phyloP scores from a whole-genome alignment of 192 early-diverging fungal species.

The Anaeromyces robustus region DNA sequence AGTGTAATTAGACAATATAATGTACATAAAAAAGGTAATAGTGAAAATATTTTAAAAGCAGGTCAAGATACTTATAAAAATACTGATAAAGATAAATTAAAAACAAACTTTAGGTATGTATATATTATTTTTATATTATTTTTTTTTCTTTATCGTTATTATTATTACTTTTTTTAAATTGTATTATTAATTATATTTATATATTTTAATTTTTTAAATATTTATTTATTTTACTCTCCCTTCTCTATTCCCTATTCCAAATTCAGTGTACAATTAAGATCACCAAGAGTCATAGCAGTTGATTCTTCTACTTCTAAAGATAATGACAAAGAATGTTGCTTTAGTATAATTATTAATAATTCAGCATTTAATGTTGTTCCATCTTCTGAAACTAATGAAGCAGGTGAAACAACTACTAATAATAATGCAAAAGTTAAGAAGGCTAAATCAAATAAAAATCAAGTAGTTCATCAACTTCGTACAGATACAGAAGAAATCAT shows the following conservation, averaged over 20 bases:
- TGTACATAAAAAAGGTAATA: not conserved
- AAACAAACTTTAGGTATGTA: not conserved
- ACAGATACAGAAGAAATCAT: not conserved
- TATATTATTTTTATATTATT: not conserved
- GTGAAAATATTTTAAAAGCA: not conserved
- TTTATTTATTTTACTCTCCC: too few relatives aligned
- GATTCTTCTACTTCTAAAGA: not conserved
- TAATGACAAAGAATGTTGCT: not conserved
- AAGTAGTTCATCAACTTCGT: not conserved
- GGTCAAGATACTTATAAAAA: not conserved
- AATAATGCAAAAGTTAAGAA: not conserved
- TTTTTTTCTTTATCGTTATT: not conserved
- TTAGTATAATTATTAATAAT: not conserved
- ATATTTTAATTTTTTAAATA: too few relatives aligned
- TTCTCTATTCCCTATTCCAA: too few relatives aligned
- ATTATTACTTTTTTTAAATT: too few relatives aligned
- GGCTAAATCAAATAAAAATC: not conserved
- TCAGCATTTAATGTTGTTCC: not conserved
- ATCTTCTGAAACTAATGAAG: not conserved
- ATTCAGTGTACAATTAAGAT: not conserved
- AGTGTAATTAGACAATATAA: not conserved
- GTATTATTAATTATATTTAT: too few relatives aligned
- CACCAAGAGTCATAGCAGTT: not conserved
- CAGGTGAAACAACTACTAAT: not conserved
- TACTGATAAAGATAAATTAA: not conserved